Evolutionary conservation across 768 basidiomycete genomes (phyloP).

Genomic region (Lentinula detonsa): DNA sequence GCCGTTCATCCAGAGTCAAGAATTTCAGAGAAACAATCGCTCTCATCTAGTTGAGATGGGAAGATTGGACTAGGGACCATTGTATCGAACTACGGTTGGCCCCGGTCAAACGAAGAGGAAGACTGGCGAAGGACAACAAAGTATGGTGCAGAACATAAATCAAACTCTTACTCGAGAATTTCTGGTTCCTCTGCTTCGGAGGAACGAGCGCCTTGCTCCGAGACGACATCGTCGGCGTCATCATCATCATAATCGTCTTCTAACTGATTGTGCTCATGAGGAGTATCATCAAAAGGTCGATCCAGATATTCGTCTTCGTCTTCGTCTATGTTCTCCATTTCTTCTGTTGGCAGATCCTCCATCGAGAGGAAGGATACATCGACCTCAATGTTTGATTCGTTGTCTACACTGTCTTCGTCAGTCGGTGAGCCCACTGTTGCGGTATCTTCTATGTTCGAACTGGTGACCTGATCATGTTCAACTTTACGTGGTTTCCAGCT

Average conservation of each 20-base stretch:
- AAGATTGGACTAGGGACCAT: no score
- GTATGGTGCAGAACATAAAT: not conserved
- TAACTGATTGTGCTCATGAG: conserved; percentile 16
- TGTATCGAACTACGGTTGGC: no score
- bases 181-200: conserved; percentile 12
- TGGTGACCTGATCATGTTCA: not conserved
- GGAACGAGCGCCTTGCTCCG: not conserved
- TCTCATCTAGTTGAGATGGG: no score
- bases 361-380: conserved; percentile 46
- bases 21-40: no score
- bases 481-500: conserved; percentile 46
- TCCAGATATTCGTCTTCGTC: conserved; percentile 11
- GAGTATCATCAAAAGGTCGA: not conserved
- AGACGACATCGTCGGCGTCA: conserved; percentile 17
- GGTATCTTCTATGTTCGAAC: not conserved
- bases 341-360: conserved; percentile 35
- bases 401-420: conserved; percentile 12
- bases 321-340: conserved; percentile 17
- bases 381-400: conserved; percentile 34
- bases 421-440: not conserved
- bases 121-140: no score
- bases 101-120: no score
- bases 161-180: not conserved
- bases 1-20: no score
- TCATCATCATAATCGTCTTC: conserved; percentile 23